Evolutionary conservation across 2,329 filamentous ascomycete species (phyloP).

Genomic region (Plectosphaerella plurivora): DNA sequence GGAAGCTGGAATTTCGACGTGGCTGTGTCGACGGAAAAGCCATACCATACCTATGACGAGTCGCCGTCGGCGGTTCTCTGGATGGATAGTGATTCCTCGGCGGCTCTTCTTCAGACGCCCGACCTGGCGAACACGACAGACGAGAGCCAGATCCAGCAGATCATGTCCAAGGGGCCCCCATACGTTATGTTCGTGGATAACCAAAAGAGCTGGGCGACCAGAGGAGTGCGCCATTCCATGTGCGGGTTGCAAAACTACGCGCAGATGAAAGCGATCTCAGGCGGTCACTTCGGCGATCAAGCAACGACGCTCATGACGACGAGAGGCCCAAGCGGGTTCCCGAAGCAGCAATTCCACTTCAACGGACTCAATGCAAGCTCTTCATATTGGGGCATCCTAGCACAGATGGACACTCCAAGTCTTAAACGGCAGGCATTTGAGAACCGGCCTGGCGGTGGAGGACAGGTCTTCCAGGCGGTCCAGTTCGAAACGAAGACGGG

Average conservation of each 20-base stretch:
- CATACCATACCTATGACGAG: conserved; percentile 64
- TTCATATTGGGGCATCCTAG: conserved; percentile 69
- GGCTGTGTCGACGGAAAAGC: conserved; percentile 74
- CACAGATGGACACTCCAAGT: conserved; percentile 52
- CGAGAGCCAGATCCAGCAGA: conserved; percentile 47
- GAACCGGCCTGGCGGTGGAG: conserved; percentile 58
- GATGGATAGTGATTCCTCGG: conserved; percentile 78
- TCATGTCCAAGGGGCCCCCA: conserved; percentile 49
- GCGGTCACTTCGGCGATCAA: conserved; percentile 40
- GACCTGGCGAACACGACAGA: conserved; percentile 59
- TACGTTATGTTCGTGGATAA: conserved; percentile 77
- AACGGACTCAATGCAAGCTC: conserved; percentile 68
- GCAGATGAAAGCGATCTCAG: conserved; percentile 54
- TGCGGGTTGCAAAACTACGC: conserved; percentile 72
- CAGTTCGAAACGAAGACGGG: conserved; percentile 75
- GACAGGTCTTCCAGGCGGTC: conserved; percentile 66
- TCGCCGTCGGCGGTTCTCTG: conserved; percentile 52
- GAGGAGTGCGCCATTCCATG: conserved; percentile 73
- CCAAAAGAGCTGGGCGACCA: conserved; percentile 50
- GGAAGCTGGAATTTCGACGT: conserved; percentile 77
- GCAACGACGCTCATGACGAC: conserved; percentile 64
- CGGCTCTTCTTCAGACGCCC: conserved; percentile 74
- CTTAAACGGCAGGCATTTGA: conserved; percentile 21
- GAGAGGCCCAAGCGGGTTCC: conserved; percentile 59
- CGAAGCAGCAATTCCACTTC: conserved; percentile 86